Evolutionary conservation across 2,329 filamentous ascomycete species (phyloP).

Genomic region (Rosellinia necatrix): DNA sequence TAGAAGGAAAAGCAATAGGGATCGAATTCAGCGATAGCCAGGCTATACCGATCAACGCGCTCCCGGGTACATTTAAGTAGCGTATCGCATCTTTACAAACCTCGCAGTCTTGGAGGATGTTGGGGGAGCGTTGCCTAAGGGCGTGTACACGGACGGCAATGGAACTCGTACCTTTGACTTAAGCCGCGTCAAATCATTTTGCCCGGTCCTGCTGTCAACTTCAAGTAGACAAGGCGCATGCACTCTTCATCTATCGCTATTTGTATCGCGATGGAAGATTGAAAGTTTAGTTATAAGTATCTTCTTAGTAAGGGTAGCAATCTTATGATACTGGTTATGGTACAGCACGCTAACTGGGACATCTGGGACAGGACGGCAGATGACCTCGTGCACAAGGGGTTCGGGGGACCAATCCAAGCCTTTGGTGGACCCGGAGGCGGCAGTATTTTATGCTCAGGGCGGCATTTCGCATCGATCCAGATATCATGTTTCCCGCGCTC

Average conservation of each 20-base stretch:
- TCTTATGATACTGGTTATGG: constrained; percentile 22
- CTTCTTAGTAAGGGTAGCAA: constrained; percentile 30
- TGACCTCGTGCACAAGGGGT: constrained; percentile 9
- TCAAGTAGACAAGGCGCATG: constrained; percentile 24
- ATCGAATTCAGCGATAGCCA: constrained; percentile 22
- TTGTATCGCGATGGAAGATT: constrained; percentile 22
- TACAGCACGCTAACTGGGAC: constrained; percentile 19
- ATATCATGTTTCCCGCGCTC: constrained; percentile 19
- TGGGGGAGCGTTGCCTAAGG: constrained; percentile 10
- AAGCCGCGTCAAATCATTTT: constrained; percentile 12
- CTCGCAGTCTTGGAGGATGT: constrained; percentile 33
- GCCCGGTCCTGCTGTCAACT: constrained; percentile 24
- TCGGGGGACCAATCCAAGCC: constrained; percentile 20
- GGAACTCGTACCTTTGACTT: constrained; percentile 16
- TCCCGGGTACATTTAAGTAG: constrained; percentile 27
- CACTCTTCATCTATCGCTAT: not conserved
- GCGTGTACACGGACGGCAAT: constrained; percentile 3
- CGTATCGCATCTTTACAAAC: constrained; percentile 28
- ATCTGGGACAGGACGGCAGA: constrained; percentile 23
- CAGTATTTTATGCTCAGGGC: constrained; percentile 21
- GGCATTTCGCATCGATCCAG: constrained; percentile 25
- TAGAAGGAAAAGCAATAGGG: constrained; percentile 17
- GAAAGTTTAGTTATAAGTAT: constrained; percentile 23
- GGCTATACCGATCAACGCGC: constrained; percentile 21
- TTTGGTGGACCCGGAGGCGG: constrained; percentile 27